These are phyloP conservation scores for Cetraspora pellucida DNA, from an alignment of 192 early-diverging fungal genomes.

Conservation along the genomic window DNA sequence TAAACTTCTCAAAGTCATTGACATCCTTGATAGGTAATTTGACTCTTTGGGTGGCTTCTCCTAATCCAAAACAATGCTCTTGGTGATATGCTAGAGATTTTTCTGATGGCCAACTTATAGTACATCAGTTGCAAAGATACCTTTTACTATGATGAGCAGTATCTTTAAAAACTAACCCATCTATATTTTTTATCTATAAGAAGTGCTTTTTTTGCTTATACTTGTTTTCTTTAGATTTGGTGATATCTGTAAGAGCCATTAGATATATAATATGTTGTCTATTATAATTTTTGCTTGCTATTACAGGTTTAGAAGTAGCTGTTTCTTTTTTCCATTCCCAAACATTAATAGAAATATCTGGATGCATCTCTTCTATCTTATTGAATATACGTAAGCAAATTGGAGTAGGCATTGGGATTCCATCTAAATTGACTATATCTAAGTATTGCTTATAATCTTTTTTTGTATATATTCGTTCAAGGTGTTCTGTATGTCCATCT, in stretches of 20 bases:
- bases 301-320: slow-evolving; percentile 7
- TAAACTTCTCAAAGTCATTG: slow-evolving; percentile 13
- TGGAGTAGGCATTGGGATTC: slow-evolving; percentile 14
- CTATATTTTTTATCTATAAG: slow-evolving; percentile 2
- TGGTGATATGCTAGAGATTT: neutral
- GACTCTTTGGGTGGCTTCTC: neutral
- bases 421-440: slow-evolving; percentile 13
- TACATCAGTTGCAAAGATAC: slow-evolving; percentile 11
- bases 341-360: slow-evolving; percentile 18
- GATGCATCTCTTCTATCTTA: slow-evolving; percentile 7
- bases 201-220: neutral
- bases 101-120: neutral
- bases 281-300: neutral
- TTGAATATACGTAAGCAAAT: slow-evolving; percentile 7
- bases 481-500: too few species aligned
- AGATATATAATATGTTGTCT: too few species aligned
- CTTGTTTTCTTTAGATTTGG: neutral
- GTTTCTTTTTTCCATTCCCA: slow-evolving; percentile 20
- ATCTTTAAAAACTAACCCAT: slow-evolving; percentile 15
- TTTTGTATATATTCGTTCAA: too few species aligned
- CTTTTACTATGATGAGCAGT: neutral
- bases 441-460: too few species aligned
- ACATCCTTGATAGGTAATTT: slow-evolving; percentile 1
- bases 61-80: neutral
- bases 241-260: too few species aligned